These are phyloP conservation scores for Choiromyces venosus DNA, from an alignment of 495 filamentous ascomycete species.

Conservation along the genomic window DNA sequence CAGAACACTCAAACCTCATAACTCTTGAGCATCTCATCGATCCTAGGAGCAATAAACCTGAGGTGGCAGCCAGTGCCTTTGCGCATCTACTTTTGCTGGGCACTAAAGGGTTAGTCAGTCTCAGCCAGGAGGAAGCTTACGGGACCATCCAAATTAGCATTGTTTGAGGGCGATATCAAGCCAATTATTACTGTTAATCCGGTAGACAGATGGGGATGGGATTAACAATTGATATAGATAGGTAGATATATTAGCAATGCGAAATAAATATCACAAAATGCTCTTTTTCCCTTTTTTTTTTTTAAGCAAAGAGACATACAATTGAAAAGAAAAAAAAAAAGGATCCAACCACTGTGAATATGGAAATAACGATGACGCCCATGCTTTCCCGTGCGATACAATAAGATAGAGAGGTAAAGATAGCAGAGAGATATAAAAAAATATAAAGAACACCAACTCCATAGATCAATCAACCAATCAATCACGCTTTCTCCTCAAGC, in stretches of 20 bases:
- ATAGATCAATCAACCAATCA: neutral
- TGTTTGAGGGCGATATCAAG: constrained; percentile 3
- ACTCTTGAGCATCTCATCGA: constrained; percentile 56
- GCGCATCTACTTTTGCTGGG: constrained; percentile 62
- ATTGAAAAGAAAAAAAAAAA: no score
- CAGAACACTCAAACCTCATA: constrained; percentile 40
- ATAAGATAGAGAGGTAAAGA: neutral
- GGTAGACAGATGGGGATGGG: neutral
- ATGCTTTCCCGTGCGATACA: neutral
- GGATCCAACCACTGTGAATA: neutral
- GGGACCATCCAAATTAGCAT: constrained; percentile 37
- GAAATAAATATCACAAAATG: neutral
- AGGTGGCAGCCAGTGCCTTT: constrained; percentile 61
- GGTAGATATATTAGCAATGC: neutral
- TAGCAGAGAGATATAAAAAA: neutral
- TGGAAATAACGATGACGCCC: neutral
- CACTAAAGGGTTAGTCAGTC: constrained; percentile 52
- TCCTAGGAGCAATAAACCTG: constrained; percentile 48
- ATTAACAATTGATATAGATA: neutral
- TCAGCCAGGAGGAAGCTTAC: constrained; percentile 47
- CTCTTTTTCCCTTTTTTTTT: no score
- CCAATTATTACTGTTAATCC: neutral
- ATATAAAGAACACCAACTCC: neutral
- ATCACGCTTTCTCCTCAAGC: neutral
- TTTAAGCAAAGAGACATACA: neutral